These are phyloP conservation scores for Lactarius akahatsu DNA, from an alignment of 768 basidiomycete genomes.

Conservation along the genomic window DNA sequence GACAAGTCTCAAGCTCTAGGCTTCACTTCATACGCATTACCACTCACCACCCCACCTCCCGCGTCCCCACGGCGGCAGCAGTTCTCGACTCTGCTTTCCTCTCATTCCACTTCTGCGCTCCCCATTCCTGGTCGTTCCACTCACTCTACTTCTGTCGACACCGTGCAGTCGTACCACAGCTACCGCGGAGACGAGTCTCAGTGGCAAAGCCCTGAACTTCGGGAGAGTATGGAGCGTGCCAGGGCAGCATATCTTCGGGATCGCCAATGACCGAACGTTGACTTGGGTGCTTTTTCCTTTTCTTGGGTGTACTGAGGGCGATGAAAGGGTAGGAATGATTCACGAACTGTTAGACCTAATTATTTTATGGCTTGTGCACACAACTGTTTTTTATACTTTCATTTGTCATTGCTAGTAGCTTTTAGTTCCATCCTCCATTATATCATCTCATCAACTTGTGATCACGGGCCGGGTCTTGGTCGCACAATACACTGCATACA, in stretches of 20 bases:
- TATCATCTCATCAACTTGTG: background rate
- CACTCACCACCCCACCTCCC: slow-evolving; percentile 33
- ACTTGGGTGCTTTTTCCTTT: background rate
- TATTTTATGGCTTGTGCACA: background rate
- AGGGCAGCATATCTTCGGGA: slow-evolving; percentile 40
- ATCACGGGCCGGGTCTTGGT: background rate
- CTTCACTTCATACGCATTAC: slow-evolving; percentile 34
- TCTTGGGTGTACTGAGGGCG: slow-evolving; percentile 6
- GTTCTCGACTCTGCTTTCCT: slow-evolving; percentile 28
- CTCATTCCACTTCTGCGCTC: slow-evolving; percentile 32
- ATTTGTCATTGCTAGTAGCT: slow-evolving; percentile 13
- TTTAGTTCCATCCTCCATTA: background rate
- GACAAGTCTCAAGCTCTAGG: slow-evolving; percentile 27
- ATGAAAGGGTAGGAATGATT: background rate
- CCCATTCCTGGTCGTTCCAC: slow-evolving; percentile 33
- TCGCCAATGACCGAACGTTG: slow-evolving; percentile 19
- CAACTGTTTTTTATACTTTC: slow-evolving; percentile 14
- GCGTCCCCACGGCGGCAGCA: slow-evolving; percentile 21
- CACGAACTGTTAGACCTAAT: background rate
- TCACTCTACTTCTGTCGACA: slow-evolving; percentile 30
- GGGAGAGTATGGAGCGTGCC: slow-evolving; percentile 70
- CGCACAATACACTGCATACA: background rate
- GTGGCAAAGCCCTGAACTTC: slow-evolving; percentile 66
- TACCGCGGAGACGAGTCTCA: slow-evolving; percentile 47
- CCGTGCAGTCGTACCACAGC: slow-evolving; percentile 28